Evolutionary conservation across 192 early-diverging fungal genomes (phyloP).

Genomic region (Backusella mclennaniae): DNA sequence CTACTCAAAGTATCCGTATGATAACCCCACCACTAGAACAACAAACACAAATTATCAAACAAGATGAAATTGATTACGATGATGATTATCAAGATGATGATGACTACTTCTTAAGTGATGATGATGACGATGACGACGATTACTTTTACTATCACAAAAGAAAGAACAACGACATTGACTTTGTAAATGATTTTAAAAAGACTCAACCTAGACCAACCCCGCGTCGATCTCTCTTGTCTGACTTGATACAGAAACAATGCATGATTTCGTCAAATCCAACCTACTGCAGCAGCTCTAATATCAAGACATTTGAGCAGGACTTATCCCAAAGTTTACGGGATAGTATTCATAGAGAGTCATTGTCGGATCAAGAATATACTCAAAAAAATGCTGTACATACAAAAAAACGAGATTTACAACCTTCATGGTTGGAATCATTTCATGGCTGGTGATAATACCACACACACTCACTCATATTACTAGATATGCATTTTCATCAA

Average conservation of each 20-base stretch:
- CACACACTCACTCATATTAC: not conserved
- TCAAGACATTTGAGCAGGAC: not conserved
- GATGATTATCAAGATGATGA: not conserved
- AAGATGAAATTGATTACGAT: not conserved
- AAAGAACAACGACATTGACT: not conserved
- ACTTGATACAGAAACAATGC: slow-evolving; percentile 12
- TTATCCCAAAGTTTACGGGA: not conserved
- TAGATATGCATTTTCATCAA: slow-evolving; percentile 2
- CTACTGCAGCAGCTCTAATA: not conserved
- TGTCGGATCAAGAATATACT: not conserved
- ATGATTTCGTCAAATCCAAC: slow-evolving; percentile 6
- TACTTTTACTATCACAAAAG: not conserved
- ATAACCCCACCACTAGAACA: slow-evolving; percentile 1
- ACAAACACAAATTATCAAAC: not conserved
- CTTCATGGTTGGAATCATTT: slow-evolving; percentile 1
- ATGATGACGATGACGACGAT: not conserved
- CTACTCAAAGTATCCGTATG: slow-evolving; percentile 6
- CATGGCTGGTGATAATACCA: slow-evolving; percentile 4
- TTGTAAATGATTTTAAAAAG: slow-evolving; percentile 8
- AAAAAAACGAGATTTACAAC: not conserved
- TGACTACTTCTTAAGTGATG: not conserved
- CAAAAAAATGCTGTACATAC: not conserved
- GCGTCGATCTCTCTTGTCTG: slow-evolving; percentile 10
- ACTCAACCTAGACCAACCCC: slow-evolving; percentile 12
- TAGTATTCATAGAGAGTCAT: not conserved